These are phyloP conservation scores for Prinsepia uniflora DNA, from an alignment of 306 rosid genomes.

Conservation along the genomic window DNA sequence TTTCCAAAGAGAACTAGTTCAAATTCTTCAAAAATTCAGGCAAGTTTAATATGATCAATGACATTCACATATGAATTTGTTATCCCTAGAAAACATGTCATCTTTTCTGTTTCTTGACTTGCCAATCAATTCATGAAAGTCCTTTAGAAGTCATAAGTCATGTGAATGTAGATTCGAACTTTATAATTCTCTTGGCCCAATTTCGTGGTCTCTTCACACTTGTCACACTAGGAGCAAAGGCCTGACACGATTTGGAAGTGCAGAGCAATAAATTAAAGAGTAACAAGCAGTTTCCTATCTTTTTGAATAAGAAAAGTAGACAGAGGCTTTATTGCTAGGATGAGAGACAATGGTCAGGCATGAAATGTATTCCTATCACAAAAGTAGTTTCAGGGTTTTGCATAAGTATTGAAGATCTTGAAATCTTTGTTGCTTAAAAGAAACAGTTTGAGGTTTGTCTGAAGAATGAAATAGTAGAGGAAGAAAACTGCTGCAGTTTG, in stretches of 20 bases:
- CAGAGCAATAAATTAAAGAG: background rate
- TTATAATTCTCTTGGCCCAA: background rate
- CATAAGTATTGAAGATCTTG: too few species aligned
- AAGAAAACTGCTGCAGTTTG: too few species aligned
- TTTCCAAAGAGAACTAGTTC: conserved; percentile 55
- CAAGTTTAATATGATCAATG: conserved; percentile 29
- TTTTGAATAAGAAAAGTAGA: background rate
- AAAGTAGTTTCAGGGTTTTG: too few species aligned
- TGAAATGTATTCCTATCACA: background rate
- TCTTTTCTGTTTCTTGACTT: background rate
- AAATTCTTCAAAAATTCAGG: conserved; percentile 62
- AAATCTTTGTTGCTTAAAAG: too few species aligned
- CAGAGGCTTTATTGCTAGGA: background rate
- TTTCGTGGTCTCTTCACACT: background rate
- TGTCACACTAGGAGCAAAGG: background rate
- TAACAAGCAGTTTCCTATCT: background rate
- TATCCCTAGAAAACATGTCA: background rate
- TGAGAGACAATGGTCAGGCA: background rate
- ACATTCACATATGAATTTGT: background rate
- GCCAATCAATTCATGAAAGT: too few species aligned
- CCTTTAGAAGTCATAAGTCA: background rate
- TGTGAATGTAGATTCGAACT: background rate
- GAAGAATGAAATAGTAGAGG: too few species aligned
- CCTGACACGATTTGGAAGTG: background rate
- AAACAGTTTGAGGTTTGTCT: too few species aligned